Evolutionary conservation across 2,329 filamentous ascomycete species (phyloP), one percentile per base, ranked within the genome.

Genomic region (Pseudocercospora musae): DNA sequence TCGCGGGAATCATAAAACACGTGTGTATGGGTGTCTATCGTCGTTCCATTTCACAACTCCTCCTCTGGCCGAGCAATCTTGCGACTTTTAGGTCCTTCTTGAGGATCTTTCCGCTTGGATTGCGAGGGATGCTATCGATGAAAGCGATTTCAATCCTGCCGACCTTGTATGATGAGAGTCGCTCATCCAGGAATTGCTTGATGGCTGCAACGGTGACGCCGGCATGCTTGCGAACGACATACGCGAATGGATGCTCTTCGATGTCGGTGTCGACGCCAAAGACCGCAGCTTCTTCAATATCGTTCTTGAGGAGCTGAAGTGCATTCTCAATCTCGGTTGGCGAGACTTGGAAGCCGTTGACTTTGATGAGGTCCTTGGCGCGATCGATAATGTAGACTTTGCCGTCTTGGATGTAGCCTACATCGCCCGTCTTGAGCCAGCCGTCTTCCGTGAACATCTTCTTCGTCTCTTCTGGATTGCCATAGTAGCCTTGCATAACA

Each of bases 351-450:
- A 68, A 74, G 21, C 73, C 73, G 29, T 72, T 72, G 55, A 73
- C 69, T 46, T 76, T 76, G 66, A 76, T 74, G 5, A 76, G 64
- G 53, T 76, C 74, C 57, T 76, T 76, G 37, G 67, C 66, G 25
- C 74, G 71, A 55, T 74, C 73, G 54, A 74, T 66, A 20, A 76
- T 60, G 57, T 71, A 75, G 52, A 75, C 66, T 52, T 72, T 72
- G 20, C 70, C 70, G 46, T 71, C 65, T 13, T 59, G 23, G 52
- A 74, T 61, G 59, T 71, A 72, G 4, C 72, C 72, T n/a, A 78
- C 48, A 64, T 85, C 82, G 11, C 95, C 95, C 0, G 95, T 99
- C 78, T 91, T 94, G 82, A 99, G 98, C 92, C 94, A 98, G 1
- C 86, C 87, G 68, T 92, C 66, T 4, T 71, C 69, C 29, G 73